These are phyloP conservation scores for Starmerella riodocensis DNA, from an alignment of 805 yeast species.

Conservation along the genomic window DNA sequence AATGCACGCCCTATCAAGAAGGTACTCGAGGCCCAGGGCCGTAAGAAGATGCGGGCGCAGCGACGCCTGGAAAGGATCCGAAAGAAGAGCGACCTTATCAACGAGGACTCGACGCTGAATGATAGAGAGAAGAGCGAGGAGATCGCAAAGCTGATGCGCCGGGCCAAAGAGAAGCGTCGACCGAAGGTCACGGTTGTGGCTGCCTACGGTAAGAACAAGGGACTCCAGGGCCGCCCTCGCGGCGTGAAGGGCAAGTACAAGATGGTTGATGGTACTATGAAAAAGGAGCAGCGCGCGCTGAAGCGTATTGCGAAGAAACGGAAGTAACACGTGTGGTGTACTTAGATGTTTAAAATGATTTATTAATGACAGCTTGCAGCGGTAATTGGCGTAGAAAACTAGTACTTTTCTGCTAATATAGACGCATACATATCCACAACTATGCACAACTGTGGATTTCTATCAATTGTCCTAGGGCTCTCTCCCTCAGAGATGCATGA, in stretches of 20 bases:
- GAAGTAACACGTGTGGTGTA: constrained; percentile 38
- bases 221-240: constrained; percentile 86
- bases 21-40: constrained; percentile 94
- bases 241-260: constrained; percentile 95
- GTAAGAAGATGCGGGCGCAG: constrained; percentile 88
- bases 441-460: too few relatives aligned
- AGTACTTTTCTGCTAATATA: too few relatives aligned
- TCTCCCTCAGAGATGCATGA: too few relatives aligned
- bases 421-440: too few relatives aligned
- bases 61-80: constrained; percentile 74
- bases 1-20: constrained; percentile 98
- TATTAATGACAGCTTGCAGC: neutral
- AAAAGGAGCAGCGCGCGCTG: constrained; percentile 92
- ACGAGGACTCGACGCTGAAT: constrained; percentile 73
- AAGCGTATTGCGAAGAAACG: constrained; percentile 79
- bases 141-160: constrained; percentile 72
- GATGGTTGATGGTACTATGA: constrained; percentile 98
- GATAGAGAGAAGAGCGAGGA: constrained; percentile 93
- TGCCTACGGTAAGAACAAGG: constrained; percentile 75
- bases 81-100: constrained; percentile 84
- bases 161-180: constrained; percentile 51
- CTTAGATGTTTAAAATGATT: neutral
- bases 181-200: constrained; percentile 82
- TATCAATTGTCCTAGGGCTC: too few relatives aligned
- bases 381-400: too few relatives aligned